Percentiles rank a stretch among this genome's conserved stretches.
Conservation (phyloP, 768 basidiomycete species). For the Russula emetica region DNA sequence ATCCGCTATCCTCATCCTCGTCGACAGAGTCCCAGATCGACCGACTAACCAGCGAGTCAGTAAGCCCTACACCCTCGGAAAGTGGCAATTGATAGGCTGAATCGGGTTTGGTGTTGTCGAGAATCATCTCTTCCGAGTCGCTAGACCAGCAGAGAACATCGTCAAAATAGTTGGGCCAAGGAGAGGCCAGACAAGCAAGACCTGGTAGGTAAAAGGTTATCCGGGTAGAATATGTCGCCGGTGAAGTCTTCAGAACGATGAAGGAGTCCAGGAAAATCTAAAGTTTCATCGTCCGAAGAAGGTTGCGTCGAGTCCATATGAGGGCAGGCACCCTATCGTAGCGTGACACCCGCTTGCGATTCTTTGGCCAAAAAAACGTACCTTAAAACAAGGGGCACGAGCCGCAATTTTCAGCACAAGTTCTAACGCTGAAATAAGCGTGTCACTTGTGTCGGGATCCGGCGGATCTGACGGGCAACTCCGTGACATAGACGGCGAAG, state of each 20-base stretch:
- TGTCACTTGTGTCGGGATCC: not conserved
- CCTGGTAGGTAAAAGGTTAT: not conserved
- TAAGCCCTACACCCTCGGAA: not conserved
- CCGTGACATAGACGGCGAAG: not conserved
- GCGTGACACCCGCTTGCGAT: not conserved
- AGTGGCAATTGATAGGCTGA: not conserved
- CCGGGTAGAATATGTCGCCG: slow-evolving; percentile 1
- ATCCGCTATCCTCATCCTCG: not conserved
- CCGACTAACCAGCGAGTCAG: not conserved
- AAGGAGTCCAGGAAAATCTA: slow-evolving; percentile 7
- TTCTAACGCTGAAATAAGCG: slow-evolving; percentile 22
- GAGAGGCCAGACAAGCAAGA: slow-evolving; percentile 4
- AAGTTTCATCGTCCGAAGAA: not conserved
- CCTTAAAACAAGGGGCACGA: slow-evolving; percentile 19
- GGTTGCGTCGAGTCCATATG: not conserved
- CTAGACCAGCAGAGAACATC: slow-evolving; percentile 13
- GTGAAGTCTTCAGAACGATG: slow-evolving; percentile 4
- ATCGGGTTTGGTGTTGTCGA: not conserved
- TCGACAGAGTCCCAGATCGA: slow-evolving; percentile 1
- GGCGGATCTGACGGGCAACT: slow-evolving; percentile 2
- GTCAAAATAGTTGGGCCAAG: not conserved
- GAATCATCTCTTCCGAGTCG: slow-evolving; percentile 1
- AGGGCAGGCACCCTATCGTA: not conserved
- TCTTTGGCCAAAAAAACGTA: not conserved
- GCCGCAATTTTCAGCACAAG: slow-evolving; percentile 17